Conservation (phyloP, 768 basidiomycete genomes). For the Russula olivacea region DNA sequence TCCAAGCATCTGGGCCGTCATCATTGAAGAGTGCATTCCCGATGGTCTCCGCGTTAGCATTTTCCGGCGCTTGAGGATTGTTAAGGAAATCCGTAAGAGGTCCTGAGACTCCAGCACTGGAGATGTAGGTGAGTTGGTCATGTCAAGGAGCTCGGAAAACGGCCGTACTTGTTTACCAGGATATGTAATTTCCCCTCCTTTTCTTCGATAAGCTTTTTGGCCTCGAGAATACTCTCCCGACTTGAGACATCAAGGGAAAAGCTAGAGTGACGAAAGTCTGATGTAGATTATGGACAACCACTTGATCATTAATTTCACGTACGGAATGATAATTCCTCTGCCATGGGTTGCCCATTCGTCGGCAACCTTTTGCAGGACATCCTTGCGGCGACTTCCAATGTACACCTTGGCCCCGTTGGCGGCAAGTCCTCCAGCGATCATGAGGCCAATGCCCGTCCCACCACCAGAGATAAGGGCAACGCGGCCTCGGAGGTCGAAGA, state of each 20-base stretch:
- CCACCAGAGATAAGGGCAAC: constrained; percentile 28
- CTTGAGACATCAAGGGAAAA: constrained; percentile 67
- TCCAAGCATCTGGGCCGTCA: constrained; percentile 60
- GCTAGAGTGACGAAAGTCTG: constrained; percentile 32
- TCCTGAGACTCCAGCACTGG: constrained; percentile 70
- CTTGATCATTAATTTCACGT: constrained; percentile 24
- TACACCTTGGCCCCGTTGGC: constrained; percentile 77
- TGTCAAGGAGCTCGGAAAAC: background rate
- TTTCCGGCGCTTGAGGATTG: constrained; percentile 49
- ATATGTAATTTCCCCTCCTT: constrained; percentile 70
- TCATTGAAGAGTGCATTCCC: constrained; percentile 65
- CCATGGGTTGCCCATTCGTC: constrained; percentile 38
- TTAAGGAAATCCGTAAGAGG: constrained; percentile 56
- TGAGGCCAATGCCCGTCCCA: constrained; percentile 42
- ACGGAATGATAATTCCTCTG: constrained; percentile 56
- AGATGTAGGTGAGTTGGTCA: background rate
- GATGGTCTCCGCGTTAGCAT: constrained; percentile 56
- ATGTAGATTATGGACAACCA: background rate
- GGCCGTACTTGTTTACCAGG: constrained; percentile 71
- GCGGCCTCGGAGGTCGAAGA: constrained; percentile 24
- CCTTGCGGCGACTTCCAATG: constrained; percentile 63
- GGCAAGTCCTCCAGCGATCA: constrained; percentile 69
- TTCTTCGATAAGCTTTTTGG: constrained; percentile 47
- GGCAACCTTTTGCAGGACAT: constrained; percentile 54
- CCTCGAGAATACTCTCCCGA: constrained; percentile 57